Evolutionary conservation across 2,329 filamentous ascomycete genomes (phyloP), one percentile per base, ranked within the genome.

Genomic region (Colletotrichum sp.): DNA sequence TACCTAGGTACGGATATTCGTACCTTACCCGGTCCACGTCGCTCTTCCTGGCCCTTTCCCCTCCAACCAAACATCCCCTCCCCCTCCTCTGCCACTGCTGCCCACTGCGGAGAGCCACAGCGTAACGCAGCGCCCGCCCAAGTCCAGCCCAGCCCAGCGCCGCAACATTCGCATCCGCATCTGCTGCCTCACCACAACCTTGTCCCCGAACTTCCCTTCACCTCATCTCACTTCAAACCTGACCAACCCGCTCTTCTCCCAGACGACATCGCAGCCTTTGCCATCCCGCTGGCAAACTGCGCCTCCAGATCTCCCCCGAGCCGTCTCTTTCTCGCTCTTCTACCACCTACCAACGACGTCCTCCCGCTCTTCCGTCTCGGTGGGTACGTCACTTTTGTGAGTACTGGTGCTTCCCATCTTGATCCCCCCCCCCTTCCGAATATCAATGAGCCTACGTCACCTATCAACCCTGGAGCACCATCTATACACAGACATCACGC

Each of bases 321-420:
- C 16, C 75, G 15, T 24, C 63, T 26, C 28, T 44, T n/a, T 39
- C 8, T 28, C 60, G 28, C 24, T 39, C 28, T 30, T 6, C 28
- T 30, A 24, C 36, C 13, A 60, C 55, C 28, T 26, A 57, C 18
- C 67, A 21, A 21, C 55, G 62, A 71, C 68, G 49, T 39, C 64
- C 55, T 52, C 28, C 36, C 62, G 55, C 66, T 67, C 36, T 18
- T 71, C 66, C 62, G 60, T 59, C 57, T 39, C 24, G 57, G 55
- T 69, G 70, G 70, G 49, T 76, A 76, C 73, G 73, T 76, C 64
- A 73, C 57, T 73, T 64, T 72, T 18, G 70, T 73, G 70, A 73
- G 70, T 76, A 21, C 71, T 65, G 59, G 36, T 63, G 59, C 59
- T 57, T 69, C 30, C 57, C 39, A 36, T 69, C 30, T 64, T 39